Base-by-base conservation (phyloP, 768 basidiomycete species). In the Pleurotus pulmonarius region DNA sequence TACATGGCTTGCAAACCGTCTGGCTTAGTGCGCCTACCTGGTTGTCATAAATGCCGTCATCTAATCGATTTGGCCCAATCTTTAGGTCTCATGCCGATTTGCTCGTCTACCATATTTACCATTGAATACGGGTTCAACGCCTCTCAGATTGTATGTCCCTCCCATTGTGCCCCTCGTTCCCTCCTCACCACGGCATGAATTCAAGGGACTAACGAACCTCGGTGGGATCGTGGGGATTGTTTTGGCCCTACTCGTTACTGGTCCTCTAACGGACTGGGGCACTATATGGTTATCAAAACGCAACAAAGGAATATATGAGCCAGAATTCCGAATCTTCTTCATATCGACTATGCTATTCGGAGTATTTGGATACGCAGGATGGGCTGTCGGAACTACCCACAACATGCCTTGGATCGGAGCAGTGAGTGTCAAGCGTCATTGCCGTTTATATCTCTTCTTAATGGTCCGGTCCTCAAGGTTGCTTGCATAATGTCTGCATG, bases 401-500 rank as follows among this genome's bases (percentile, higher is more conserved):
- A 67, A 68, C 22, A 75, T 77, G 72, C 74, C 74, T 2, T 77
- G 75, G 75, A 77, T 75, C 56, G 75, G 75, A 22, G 75, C 75
- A 0, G 75, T 77, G 13, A 69, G 71, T 7, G 73, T 70, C 40
- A 65, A 66, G 69, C 63, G 13, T 5, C 29, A 44, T 37, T 26
- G 20, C 40, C 16, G 12, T 39, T 25, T 24, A 7, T 29, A 9
- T 26, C 15, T 43, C 6, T 29, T 22, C 29, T 24, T 20, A 49
- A 29, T 20, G 20, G 20, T 37, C 41, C 49, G 22, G 51, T 15
- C 46, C 13, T 37, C 13, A 12, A 53, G 51, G 51, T 53, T 20
- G 45, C 54, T 22, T 55, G 54, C n/a, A 55, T 55, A 55, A 38
- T 43, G 26, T 55, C 16, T 34, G 13, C 24, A 34, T 2, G 29